Base-by-base conservation (phyloP, 352 stramenopile species). In the Ophiocytium majus region DNA sequence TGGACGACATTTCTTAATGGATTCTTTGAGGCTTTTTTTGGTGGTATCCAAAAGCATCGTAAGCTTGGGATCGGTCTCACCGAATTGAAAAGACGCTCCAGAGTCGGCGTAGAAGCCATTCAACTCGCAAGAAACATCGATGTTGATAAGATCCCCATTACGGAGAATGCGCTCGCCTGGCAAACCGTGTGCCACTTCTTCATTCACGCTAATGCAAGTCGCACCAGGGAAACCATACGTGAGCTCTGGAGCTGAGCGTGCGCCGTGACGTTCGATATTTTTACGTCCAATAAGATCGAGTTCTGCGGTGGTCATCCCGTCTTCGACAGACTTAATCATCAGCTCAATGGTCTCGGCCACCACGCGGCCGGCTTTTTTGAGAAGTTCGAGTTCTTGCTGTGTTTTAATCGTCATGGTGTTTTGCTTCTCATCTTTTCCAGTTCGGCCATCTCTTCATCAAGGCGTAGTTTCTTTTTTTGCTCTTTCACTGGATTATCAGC, bases 361-460 rank as follows among this genome's bases (percentile, higher is more conserved):
- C 19, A 71, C 28, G 19, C 28, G 23, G 28, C 57, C 57, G 57
- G 28, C 28, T 71, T 28, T 23, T 28, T 71, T 71, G 19, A 71
- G 57, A 28, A 28, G 19, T 71, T 71, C 57, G 57, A 71, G 57
- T 28, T 71, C 19, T 71, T 71, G 19, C 28, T 28, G 19, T 23
- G 57, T 71, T 71, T 71, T 28, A 23, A 71, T 71, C 19, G 57
- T 71, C 57, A 71, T n/a, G n/a, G n/a, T n/a, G n/a, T n/a, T n/a
- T n/a, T n/a, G n/a, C n/a, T n/a, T n/a, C n/a, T n/a, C n/a, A n/a
- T n/a, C n/a, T n/a, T n/a, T n/a, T n/a, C n/a, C n/a, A n/a, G n/a
- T n/a, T n/a, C n/a, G n/a, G n/a, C n/a, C n/a, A n/a, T n/a, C n/a
- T n/a, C n/a, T n/a, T n/a, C n/a, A n/a, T n/a, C n/a, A n/a, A n/a